Conservation (phyloP, 805 yeast genomes). For the Ogataea corticis region DNA sequence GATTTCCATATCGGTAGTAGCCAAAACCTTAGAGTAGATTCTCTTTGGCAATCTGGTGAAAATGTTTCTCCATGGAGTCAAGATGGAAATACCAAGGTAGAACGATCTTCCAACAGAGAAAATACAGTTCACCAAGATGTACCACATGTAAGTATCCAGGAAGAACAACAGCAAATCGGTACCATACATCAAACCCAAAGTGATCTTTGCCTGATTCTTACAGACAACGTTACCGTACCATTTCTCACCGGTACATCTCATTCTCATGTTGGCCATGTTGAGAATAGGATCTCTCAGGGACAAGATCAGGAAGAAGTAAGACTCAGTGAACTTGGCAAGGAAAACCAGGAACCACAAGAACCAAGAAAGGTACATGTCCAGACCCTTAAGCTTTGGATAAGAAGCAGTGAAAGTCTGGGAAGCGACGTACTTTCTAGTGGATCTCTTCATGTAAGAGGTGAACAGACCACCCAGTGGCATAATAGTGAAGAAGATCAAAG, state of each 20-base stretch:
- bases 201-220: slow-evolving; percentile 82
- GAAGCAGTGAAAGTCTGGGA: slow-evolving; percentile 96
- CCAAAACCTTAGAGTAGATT: slow-evolving; percentile 95
- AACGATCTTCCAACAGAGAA: slow-evolving; percentile 97
- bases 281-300: slow-evolving; percentile 95
- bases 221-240: slow-evolving; percentile 83
- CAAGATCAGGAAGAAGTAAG: slow-evolving; percentile 86
- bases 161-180: slow-evolving; percentile 95
- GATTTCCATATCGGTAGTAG: slow-evolving; percentile 98
- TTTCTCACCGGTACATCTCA: slow-evolving; percentile 95
- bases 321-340: slow-evolving; percentile 84
- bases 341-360: slow-evolving; percentile 88
- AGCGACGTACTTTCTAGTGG: slow-evolving; percentile 84
- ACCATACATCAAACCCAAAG: slow-evolving; percentile 87
- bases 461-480: slow-evolving; percentile 98
- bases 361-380: slow-evolving; percentile 96
- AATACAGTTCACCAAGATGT: slow-evolving; percentile 89
- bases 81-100: slow-evolving; percentile 97
- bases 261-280: slow-evolving; percentile 74
- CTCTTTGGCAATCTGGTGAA: slow-evolving; percentile 98
- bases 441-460: slow-evolving; percentile 86
- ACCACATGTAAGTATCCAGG: slow-evolving; percentile 99
- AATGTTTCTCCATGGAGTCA: slow-evolving; percentile 99
- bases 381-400: slow-evolving; percentile 74
- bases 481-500: slow-evolving; percentile 81